Percentiles rank a stretch among this genome's conserved stretches.
Conservation (phyloP, 179 eudicot species). For the Heliamphora pulchella region DNA sequence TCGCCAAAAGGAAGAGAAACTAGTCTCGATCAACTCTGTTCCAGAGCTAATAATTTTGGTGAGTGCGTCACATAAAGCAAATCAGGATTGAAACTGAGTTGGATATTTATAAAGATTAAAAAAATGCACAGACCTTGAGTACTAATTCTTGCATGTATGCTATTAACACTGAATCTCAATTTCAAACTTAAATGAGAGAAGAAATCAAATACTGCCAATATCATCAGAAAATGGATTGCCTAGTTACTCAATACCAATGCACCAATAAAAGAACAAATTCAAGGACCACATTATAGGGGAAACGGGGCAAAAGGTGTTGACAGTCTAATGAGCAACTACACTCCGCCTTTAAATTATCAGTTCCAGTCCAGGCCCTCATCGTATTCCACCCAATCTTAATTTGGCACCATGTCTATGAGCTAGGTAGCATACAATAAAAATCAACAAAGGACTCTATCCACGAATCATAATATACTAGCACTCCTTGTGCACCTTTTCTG, state of each 20-base stretch:
- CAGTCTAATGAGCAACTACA: neutral
- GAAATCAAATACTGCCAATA: neutral
- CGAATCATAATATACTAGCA: neutral
- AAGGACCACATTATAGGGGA: neutral
- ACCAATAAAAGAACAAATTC: neutral
- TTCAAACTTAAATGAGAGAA: neutral
- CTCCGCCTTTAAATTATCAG: neutral
- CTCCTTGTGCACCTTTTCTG: neutral
- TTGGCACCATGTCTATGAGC: neutral
- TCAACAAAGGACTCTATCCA: neutral
- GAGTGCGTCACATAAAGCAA: neutral
- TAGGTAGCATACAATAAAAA: neutral
- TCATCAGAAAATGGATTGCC: neutral
- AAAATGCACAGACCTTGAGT: neutral
- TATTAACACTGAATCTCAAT: neutral
- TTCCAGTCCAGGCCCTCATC: neutral
- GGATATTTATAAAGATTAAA: neutral
- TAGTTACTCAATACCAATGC: too few species aligned
- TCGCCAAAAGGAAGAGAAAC: slow-evolving; percentile 10
- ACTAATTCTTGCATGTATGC: neutral
- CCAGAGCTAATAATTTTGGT: neutral
- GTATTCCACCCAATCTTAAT: neutral
- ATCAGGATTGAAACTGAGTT: neutral
- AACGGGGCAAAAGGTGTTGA: neutral
- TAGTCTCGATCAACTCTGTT: slow-evolving; percentile 8